Base-by-base conservation (phyloP, 805 yeast species). In the Metschnikowia bowlesiae region DNA sequence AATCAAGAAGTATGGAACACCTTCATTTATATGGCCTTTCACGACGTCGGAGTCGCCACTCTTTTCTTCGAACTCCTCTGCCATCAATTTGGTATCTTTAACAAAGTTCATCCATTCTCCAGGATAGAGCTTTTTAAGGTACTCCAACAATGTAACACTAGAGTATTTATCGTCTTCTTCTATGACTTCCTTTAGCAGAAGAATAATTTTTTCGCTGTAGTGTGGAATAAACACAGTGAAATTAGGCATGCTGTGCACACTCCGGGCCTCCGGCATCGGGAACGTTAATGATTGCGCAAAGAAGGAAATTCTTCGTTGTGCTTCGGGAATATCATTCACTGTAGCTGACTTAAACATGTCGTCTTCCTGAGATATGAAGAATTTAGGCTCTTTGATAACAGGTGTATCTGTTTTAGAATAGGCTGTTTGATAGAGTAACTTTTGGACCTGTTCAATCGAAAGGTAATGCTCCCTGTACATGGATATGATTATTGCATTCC, bases 41-140 rank as follows among this genome's bases (percentile, higher is more conserved):
- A 34, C 18, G 6, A 31, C 9, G 30, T 39, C 44, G 18, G 37
- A 18, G 11, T 49, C 43, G 13, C 54, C 46, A 49, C 73, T 65
- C 54, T 69, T 69, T 18, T 48, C 45, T 16, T 53, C 52, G 26
- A 47, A 52, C 71, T 91, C 97, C 70, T 90, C 96, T 44, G 97
- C 97, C 64, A 92, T 76, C 64, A 90, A 85, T 79, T 89, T 89
- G 45, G 98, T 91, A 71, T 92, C 99, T 70, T 88, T 89, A 44
- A 94, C 97, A 64, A 94, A 92, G 73, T 96, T 89, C 55, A 87
- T 92, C 99, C 99, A 94, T 74, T 92, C 99, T 53, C 87, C 85
- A 37, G 98, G 97, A 68, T 92, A 96, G 57, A 92, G 78, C 72
- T 89, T 96, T 71, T 92, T 92, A 73, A 92, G 79, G 67, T 92